These are phyloP conservation scores for Chaetothyriales sp. DNA, from an alignment of 2,329 filamentous ascomycete species.

Conservation along the genomic window DNA sequence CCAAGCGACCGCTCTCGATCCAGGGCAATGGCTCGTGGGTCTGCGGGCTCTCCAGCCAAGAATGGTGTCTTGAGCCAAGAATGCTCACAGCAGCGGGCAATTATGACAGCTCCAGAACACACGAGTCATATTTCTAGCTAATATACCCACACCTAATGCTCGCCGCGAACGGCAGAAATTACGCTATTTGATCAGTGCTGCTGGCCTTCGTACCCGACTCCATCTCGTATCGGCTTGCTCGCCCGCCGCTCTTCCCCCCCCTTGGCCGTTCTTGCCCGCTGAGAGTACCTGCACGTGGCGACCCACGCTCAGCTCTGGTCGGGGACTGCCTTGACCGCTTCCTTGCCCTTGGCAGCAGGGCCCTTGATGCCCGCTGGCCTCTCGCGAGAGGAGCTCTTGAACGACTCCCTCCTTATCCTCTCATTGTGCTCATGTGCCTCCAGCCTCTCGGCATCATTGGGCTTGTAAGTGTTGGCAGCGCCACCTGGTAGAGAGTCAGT, in stretches of 20 bases:
- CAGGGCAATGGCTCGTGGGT: not conserved
- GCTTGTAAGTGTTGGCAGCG: conserved; percentile 18
- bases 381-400: conserved; percentile 13
- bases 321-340: conserved; percentile 16
- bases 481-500: conserved; percentile 13
- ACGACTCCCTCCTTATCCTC: conserved; percentile 18
- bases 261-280: no score
- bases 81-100: no score
- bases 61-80: not conserved
- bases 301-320: not conserved
- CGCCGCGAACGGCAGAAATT: no score
- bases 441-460: conserved; percentile 19
- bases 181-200: no score
- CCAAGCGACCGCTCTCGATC: not conserved
- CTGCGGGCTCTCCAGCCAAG: not conserved
- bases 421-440: conserved; percentile 22
- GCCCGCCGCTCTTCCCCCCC: no score
- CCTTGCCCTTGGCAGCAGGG: conserved; percentile 42
- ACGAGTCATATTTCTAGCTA: no score
- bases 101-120: no score
- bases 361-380: conserved; percentile 25
- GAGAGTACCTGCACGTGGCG: no score
- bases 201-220: no score
- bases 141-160: no score
- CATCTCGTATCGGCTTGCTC: no score